Conservation (phyloP, 768 basidiomycete genomes). For the Boletellus emodensis region DNA sequence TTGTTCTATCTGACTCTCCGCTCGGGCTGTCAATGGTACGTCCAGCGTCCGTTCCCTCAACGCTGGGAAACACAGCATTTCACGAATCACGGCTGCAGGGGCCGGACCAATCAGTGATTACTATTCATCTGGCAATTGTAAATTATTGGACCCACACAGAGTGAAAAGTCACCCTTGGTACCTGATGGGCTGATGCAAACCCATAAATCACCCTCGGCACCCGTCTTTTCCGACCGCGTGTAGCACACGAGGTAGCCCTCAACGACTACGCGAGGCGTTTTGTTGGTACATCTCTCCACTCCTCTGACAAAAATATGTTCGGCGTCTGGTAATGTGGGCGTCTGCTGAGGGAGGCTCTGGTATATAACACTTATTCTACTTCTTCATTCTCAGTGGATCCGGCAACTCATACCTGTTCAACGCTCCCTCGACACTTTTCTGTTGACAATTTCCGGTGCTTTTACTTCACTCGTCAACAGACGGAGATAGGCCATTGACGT, state of each 20-base stretch:
- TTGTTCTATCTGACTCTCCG: neutral
- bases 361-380: neutral
- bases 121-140: neutral
- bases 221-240: slow-evolving; percentile 14
- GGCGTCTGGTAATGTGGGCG: slow-evolving; percentile 7
- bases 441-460: neutral
- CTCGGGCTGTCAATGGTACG: neutral
- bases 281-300: slow-evolving; percentile 4
- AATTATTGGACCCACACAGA: neutral
- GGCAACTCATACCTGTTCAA: neutral
- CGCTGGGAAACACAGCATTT: neutral
- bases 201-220: neutral
- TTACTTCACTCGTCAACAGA: neutral
- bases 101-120: slow-evolving; percentile 4
- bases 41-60: slow-evolving; percentile 4
- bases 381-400: neutral
- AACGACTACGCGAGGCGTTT: slow-evolving; percentile 11
- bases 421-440: neutral
- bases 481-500: neutral
- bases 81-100: neutral
- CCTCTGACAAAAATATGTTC: neutral
- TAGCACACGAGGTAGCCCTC: slow-evolving; percentile 17
- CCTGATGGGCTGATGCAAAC: neutral
- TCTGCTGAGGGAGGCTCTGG: neutral
- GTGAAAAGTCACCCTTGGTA: neutral